Percentiles rank a stretch among this genome's conserved stretches.
Evolutionary conservation across 352 stramenopile genomes (phyloP).

Genomic region (Globisporangium rhizosaccharum): DNA sequence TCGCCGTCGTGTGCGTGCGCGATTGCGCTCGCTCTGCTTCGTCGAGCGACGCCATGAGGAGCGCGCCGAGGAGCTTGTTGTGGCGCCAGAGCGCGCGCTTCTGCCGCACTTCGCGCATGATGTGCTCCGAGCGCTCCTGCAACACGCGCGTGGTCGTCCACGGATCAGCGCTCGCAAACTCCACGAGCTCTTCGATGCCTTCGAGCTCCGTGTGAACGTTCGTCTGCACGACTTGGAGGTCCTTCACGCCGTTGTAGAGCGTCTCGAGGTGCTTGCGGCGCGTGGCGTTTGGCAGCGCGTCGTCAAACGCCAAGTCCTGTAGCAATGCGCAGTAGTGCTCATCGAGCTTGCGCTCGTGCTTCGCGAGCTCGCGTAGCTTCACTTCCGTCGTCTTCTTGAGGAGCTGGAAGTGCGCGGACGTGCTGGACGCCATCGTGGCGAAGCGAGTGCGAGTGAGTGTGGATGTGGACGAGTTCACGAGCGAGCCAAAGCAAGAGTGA

Average conservation of each 20-base stretch:
- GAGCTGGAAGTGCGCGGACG: constrained; percentile 32
- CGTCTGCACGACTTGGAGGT: constrained; percentile 38
- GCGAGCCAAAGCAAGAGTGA: not conserved
- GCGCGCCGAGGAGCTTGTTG: constrained; percentile 42
- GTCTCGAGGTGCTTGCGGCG: constrained; percentile 19
- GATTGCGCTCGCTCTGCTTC: constrained; percentile 20
- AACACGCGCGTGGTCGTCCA: constrained; percentile 23
- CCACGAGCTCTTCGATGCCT: constrained; percentile 28
- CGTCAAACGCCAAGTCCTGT: constrained; percentile 4
- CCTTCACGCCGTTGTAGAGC: constrained; percentile 36
- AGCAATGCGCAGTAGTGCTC: constrained; percentile 31
- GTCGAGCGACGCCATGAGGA: constrained; percentile 34
- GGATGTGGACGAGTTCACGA: too few species aligned
- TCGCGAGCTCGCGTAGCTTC: constrained; percentile 42
- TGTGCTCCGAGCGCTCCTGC: constrained; percentile 19
- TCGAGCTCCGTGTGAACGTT: constrained; percentile 29
- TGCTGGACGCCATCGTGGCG: not conserved
- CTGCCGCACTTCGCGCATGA: constrained; percentile 29
- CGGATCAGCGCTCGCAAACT: constrained; percentile 26
- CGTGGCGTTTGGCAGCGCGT: not conserved
- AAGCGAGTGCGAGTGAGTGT: not conserved
- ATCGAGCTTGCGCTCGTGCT: constrained; percentile 36
- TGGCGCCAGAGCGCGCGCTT: constrained; percentile 44
- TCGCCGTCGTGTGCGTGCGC: constrained; percentile 11
- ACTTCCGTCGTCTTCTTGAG: constrained; percentile 41